Evolutionary conservation across 495 filamentous ascomycete genomes (phyloP), one percentile per base, ranked within the genome.

Genomic region (Penicillium paradoxum): DNA sequence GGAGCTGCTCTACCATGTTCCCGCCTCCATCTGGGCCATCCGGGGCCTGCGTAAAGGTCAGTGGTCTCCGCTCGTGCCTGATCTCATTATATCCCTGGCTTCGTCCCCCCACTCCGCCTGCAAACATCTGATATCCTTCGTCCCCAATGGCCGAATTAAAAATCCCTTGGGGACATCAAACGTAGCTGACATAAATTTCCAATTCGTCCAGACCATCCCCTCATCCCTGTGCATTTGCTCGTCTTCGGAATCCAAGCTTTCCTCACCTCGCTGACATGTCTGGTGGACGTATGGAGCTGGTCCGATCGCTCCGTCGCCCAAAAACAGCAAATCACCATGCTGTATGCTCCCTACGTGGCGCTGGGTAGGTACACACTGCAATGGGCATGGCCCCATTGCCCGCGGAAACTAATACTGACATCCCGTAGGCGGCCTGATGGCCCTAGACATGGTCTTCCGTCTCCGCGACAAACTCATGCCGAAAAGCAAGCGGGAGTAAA

Each of bases 301-400:
- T 71, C 76, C 53, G 82, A 83, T 54, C 69, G 84, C 14, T 74
- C 80, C n/a, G 56, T 68, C 0, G 62, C 56, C 4, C 69, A 83
- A 55, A 85, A 83, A 56, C 57, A 77, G 49, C 82, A 82, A 55
- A 60, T 84, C 48, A 79, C 76, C 1, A 76, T 76, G 55, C 64
- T 89, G 11, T 91, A 91, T 65, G 82, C 77, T 13, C 86, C 86
- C 5, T 95, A 89, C 76, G 66, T 89, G 29, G 75, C 79, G 22
- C 62, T 92, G 30, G 85, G 89, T 90, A 72, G 73, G 85, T 84
- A 32, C 9, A 36, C 29, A 15, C 19, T 22, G 46, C 39, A 27
- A 49, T 22, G 53, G 22, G 13, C 46, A n/a, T 40, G 49, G 13
- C 40, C 19, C 27, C 21, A 37, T 36, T 11, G 50, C 5, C n/a